Evolutionary conservation across 2,329 filamentous ascomycete species (phyloP), one percentile per base, ranked within the genome.

Genomic region (Talaromyces sp.): DNA sequence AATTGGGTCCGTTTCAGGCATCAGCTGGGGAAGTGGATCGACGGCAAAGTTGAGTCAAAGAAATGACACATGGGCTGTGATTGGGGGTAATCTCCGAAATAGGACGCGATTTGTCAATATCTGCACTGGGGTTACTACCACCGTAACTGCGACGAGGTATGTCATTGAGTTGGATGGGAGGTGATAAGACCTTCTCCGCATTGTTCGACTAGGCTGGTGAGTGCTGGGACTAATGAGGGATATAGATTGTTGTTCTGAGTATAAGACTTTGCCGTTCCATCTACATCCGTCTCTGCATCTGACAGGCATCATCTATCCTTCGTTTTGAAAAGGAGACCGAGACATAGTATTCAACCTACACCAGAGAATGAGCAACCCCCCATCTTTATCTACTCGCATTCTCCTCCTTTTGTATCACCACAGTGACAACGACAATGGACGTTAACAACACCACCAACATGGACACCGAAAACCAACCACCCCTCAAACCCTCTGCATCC

Each of bases 51-150:
- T 41, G 37, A 43, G 35, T 45, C 39, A 59, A 43, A 9, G 37
- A 27, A 31, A 61, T 54, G 57, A 61, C 60, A 48, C 33, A 57
- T 43, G 43, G 2, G 27, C 52, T 62, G 57, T 65, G 58, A 62
- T 65, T 62, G 63, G 63, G 27, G 58, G 19, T 24, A 59, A 62
- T 59, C 64, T 65, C 64, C 64, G 59, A 65, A 61, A 56, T n/a
- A 64, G 62, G 62, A 39, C 35, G 41, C 14, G 14, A 59, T 59
- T 59, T 45, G 56, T 59, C 52, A 56, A 56, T 39, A 56, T 56
- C 52, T 54, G 13, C 35, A 6, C 5, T 8, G 11, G 9, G 2
- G 14, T 52, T 33, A 52, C 14, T 31, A 52, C 45, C 7, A 13
- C 10, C 7, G 27, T 31, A 16, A 48, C 19, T 24, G 8, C 10